Conservation (phyloP, 1,139 yeast genomes). For the Suhomyces terraborum region DNA sequence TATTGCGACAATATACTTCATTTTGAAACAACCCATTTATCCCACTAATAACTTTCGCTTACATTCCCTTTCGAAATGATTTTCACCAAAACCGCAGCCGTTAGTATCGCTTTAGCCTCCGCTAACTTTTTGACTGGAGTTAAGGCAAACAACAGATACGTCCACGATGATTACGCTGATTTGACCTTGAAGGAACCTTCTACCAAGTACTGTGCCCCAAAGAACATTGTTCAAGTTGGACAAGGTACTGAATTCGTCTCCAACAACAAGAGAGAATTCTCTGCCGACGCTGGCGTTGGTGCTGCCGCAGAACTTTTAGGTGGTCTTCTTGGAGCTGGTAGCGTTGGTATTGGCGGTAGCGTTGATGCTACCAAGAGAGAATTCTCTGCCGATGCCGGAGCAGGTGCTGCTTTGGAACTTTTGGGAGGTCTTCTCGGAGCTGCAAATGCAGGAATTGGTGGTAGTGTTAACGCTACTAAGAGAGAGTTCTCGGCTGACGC, state of each 20-base stretch:
- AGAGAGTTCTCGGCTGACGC: constrained; percentile 23
- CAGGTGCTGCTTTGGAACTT: neutral
- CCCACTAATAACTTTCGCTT: constrained; percentile 7
- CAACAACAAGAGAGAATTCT: constrained; percentile 1
- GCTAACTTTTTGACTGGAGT: constrained; percentile 13
- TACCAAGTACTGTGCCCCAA: constrained; percentile 16
- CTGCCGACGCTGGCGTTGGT: constrained; percentile 1
- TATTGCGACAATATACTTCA: constrained; percentile 2
- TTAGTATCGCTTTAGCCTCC: constrained; percentile 16
- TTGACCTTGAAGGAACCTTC: constrained; percentile 16
- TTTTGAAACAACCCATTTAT: neutral
- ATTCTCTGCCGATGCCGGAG: neutral
- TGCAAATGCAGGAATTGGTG: constrained; percentile 15
- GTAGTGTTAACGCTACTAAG: constrained; percentile 20
- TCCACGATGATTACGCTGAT: constrained; percentile 17
- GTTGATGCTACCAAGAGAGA: constrained; percentile 2
- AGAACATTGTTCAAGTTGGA: constrained; percentile 15
- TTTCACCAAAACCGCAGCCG: constrained; percentile 17
- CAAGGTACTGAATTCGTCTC: constrained; percentile 11
- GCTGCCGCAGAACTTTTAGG: constrained; percentile 3
- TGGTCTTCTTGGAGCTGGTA: constrained; percentile 7
- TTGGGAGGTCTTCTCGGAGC: constrained; percentile 9
- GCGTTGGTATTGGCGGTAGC: constrained; percentile 12
- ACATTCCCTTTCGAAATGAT: constrained; percentile 12
- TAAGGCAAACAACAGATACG: constrained; percentile 15